Conservation (phyloP, 352 stramenopile species). For the Bremia lactucae region DNA sequence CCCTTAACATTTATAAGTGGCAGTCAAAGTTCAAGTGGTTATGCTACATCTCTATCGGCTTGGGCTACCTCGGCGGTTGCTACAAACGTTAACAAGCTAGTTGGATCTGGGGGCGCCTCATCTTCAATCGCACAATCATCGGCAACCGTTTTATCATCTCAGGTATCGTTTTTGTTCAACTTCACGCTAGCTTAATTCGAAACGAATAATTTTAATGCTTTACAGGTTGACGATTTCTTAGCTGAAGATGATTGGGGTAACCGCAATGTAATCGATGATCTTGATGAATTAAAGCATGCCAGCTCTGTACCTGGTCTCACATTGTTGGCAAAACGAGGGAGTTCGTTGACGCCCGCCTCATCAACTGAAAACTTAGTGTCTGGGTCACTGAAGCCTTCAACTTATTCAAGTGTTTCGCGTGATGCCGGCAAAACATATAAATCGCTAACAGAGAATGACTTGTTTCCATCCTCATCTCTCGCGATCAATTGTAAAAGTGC, state of each 20-base stretch:
- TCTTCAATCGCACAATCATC: constrained; percentile 11
- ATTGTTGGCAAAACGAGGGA: constrained; percentile 13
- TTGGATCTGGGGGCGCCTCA: constrained; percentile 28
- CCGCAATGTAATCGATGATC: constrained; percentile 42
- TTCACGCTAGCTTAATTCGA: constrained; percentile 13
- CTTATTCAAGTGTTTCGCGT: constrained; percentile 43
- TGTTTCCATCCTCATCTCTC: constrained; percentile 12
- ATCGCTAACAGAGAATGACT: too few relatives aligned
- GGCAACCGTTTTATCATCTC: constrained; percentile 10
- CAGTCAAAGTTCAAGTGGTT: constrained; percentile 29
- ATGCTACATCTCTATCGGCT: constrained; percentile 57
- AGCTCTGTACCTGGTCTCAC: constrained; percentile 20
- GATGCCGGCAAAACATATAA: constrained; percentile 8
- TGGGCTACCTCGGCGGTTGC: constrained; percentile 60
- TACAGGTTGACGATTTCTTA: constrained; percentile 34
- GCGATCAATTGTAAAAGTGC: constrained; percentile 27
- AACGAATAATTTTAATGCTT: constrained; percentile 24
- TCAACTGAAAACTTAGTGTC: constrained; percentile 16
- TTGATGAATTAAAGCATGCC: constrained; percentile 31
- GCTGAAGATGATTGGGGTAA: constrained; percentile 56
- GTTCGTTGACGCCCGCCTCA: constrained; percentile 17
- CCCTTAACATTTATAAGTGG: constrained; percentile 12
- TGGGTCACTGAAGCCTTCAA: constrained; percentile 28
- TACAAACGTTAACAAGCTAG: constrained; percentile 60
- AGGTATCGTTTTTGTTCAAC: constrained; percentile 7